Conservation (phyloP, 768 basidiomycete genomes). For the Mycena amicta region DNA sequence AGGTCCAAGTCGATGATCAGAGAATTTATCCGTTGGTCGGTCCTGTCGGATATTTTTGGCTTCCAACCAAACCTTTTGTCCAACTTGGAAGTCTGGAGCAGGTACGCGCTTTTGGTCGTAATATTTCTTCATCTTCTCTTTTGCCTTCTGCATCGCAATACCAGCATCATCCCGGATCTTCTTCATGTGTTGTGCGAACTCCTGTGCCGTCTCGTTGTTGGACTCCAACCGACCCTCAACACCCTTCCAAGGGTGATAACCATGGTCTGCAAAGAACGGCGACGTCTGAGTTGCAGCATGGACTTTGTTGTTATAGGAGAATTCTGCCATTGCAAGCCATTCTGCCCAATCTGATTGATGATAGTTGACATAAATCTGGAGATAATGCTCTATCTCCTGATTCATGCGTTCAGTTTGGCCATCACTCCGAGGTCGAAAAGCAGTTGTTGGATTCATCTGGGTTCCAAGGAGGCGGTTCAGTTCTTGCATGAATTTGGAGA, state of each 20-base stretch:
- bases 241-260: neutral
- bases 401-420: neutral
- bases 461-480: neutral
- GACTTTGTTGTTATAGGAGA: neutral
- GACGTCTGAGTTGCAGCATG: neutral
- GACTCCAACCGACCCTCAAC: neutral
- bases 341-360: neutral
- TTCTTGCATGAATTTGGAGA: neutral
- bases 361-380: neutral
- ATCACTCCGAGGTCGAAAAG: neutral
- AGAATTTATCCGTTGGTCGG: too few species aligned
- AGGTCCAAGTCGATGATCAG: too few species aligned
- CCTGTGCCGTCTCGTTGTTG: neutral
- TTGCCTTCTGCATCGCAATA: neutral
- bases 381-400: neutral
- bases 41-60: too few species aligned
- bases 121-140: neutral
- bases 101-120: neutral
- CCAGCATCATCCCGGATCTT: neutral
- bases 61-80: too few species aligned
- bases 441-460: neutral
- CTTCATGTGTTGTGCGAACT: neutral
- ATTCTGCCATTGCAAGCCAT: neutral
- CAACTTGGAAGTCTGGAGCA: too few species aligned
- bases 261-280: neutral